Evolutionary conservation across 2,329 filamentous ascomycete genomes (phyloP), one percentile per base, ranked within the genome.

Genomic region (Colletotrichum sojae): DNA sequence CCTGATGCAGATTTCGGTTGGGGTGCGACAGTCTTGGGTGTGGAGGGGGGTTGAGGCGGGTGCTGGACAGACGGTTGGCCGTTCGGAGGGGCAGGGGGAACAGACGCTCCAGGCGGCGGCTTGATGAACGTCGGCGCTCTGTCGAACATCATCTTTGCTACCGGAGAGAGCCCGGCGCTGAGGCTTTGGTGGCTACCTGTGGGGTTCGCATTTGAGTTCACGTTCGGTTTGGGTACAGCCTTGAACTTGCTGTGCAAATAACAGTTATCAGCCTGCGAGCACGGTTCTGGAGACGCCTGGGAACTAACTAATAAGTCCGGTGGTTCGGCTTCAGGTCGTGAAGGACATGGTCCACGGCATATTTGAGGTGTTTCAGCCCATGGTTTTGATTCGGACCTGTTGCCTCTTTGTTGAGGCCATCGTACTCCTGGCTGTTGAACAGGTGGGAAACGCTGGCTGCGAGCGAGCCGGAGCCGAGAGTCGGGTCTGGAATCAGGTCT

Each of bases 291-390:
- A 5, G 12, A 6, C 4, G 36, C 4, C 12, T 15, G 43, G 45
- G 59, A 36, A 75, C 84, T 77, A 81, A 93, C 91, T 89, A 93
- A 75, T 91, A 83, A 10, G 92, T 91, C 71, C 92, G 83, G 70
- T 91, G 90, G n/a, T 91, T 88, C 2, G 90, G 87, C 75, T 90
- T 90, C 64, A 98, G 80, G 48, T 97, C 86, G 71, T 91, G 89
- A 66, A 93, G 88, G 36, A 98, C 84, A 77, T 95, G 91, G 73
- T 92, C 87, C 53, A 95, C 85, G 12, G 90, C 91, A 73, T 91
- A 89, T 73, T 93, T 91, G 54, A 95, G 27, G n/a, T 69, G 67
- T 36, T 69, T 69, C 63, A 69, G 12, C 18, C 67, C 67, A 83
- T 71, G 89, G 88, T 76, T 88, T 88, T 20, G 92, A 91, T 36